Evolutionary conservation across 2,329 filamentous ascomycete genomes (phyloP), one percentile per base, ranked within the genome.

Genomic region (Colletotrichum phormii): DNA sequence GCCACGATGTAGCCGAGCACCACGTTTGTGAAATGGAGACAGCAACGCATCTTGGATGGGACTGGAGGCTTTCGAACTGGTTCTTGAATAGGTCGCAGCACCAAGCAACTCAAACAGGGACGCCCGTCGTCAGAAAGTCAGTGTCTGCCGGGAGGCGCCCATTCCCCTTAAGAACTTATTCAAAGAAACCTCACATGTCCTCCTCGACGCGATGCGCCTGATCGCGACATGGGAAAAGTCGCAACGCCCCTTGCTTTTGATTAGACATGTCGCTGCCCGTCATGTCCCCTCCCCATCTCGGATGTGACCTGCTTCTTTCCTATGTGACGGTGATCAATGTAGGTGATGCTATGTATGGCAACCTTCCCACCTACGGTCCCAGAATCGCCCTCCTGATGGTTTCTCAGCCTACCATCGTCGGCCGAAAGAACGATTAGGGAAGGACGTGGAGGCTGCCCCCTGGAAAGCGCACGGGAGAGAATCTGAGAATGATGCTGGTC

Each of bases 1-100:
- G 64, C 69, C 26, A 62, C 69, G 33, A 69, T 33, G 65, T 29
- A 72, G 65, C 69, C 58, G 26, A 72, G 53, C 69, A 72, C 37
- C n/a, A 54, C 64, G 31, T 42, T 69, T 65, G 53, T 42, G n/a
- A 35, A n/a, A 31, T 49, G 64, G 11, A 53, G 31, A 54, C 31
- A 12, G 59, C 69, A 72, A 54, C 58, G 64, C 69, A 72, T 72
- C 42, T 72, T 60, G 58, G n/a, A n/a, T 24, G 8, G 33, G 49
- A 49, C 6, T 42, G 13, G 33, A 46, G 42, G 6, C 55, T 67
- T 54, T 46, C 5, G 4, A 24, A 33, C 64, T 33, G 35, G 31
- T 26, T 29, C 22, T 57, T 18, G 22, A 13, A 58, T 29, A 35
- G 37, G 57, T 67, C 35, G 37, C 22, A 58, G 49, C 26, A 57